phyloP scores from a whole-genome alignment of 2,329 filamentous ascomycete species.

The Trichoderma breve region DNA sequence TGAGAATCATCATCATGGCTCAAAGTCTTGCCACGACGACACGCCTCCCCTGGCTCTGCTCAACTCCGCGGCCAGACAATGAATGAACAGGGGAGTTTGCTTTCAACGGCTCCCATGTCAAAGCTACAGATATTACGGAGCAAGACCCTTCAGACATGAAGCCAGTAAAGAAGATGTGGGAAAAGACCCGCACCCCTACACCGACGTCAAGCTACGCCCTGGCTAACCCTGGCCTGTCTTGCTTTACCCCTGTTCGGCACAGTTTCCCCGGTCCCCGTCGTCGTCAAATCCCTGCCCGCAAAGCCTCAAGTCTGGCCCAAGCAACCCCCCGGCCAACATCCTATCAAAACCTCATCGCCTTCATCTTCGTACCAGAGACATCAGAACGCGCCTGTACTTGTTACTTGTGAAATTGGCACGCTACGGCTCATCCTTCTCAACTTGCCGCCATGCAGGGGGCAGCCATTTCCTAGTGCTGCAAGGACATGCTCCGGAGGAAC shows the following conservation, averaged over 20 bases:
- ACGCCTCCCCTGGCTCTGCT: background rate
- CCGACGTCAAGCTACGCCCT: slow-evolving; percentile 16
- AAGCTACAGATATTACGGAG: background rate
- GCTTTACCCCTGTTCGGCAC: slow-evolving; percentile 7
- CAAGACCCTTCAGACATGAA: slow-evolving; percentile 9
- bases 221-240: background rate
- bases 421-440: background rate
- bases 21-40: background rate
- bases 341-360: background rate
- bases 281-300: background rate
- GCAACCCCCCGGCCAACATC: background rate
- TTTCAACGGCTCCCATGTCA: background rate
- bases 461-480: background rate
- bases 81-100: background rate
- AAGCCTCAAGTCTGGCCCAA: background rate
- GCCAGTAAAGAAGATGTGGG: background rate
- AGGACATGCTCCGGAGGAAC: background rate
- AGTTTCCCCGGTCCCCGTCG: slow-evolving; percentile 10
- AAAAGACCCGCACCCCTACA: background rate
- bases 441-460: background rate
- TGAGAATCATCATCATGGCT: background rate
- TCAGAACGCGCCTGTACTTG: background rate
- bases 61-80: background rate
- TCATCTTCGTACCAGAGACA: background rate
- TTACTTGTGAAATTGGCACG: background rate